Conservation (phyloP, 140 eudicot genomes). For the Flaveria floridana region DNA sequence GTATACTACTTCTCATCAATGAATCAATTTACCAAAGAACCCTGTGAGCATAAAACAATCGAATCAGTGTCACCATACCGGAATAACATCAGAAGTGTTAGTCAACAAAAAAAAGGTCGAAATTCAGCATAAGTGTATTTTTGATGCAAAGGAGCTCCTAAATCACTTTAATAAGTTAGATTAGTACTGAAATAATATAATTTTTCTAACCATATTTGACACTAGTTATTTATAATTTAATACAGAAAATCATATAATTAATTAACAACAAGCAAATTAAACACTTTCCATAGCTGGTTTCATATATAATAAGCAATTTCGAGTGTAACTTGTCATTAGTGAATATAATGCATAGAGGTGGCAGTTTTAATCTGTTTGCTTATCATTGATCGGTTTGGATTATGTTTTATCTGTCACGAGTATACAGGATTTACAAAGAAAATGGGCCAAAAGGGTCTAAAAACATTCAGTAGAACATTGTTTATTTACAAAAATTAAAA, state of each 20-base stretch:
- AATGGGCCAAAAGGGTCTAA: not conserved
- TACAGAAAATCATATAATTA: not conserved
- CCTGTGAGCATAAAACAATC: constrained; percentile 32
- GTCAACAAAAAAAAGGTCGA: not conserved
- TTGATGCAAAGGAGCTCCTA: not conserved
- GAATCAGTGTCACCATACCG: not conserved
- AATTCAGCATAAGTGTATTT: not conserved
- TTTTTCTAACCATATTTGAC: not conserved
- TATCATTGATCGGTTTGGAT: not conserved
- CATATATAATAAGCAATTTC: not conserved
- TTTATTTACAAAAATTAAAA: not conserved
- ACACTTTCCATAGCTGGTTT: not conserved
- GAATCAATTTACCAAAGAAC: constrained; percentile 12
- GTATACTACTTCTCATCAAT: constrained; percentile 23
- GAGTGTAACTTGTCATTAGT: not conserved
- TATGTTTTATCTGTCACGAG: not conserved
- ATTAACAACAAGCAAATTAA: constrained; percentile 4
- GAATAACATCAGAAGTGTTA: not conserved
- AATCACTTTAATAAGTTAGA: not conserved
- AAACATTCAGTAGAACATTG: not conserved
- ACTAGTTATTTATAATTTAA: not conserved
- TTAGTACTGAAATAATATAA: not conserved
- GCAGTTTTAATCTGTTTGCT: not conserved
- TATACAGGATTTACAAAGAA: not conserved
- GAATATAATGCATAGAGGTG: constrained; percentile 11